Conservation (phyloP, 176 grass and related monocot species). For the Phoenix roebelenii region DNA sequence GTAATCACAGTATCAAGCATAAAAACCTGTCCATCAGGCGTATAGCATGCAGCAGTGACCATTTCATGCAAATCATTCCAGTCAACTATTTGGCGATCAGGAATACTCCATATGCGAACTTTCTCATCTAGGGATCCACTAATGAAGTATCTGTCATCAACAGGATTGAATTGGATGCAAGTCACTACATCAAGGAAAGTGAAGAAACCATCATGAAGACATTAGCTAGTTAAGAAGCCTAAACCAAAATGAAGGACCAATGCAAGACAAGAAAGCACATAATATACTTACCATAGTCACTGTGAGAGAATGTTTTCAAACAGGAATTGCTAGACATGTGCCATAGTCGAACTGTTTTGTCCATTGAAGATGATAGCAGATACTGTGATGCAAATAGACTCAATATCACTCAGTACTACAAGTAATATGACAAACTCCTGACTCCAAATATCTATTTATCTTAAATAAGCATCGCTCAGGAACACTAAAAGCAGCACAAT, state of each 20-base stretch:
- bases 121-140: conserved; percentile 94
- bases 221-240: neutral
- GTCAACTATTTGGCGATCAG: conserved; percentile 88
- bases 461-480: too few relatives aligned
- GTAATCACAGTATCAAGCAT: neutral
- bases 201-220: conserved; percentile 19
- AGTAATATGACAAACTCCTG: too few relatives aligned
- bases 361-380: conserved; percentile 98
- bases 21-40: conserved; percentile 89
- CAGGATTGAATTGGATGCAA: conserved; percentile 97
- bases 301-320: conserved; percentile 85
- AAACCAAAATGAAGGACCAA: too few relatives aligned
- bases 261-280: too few relatives aligned
- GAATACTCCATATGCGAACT: conserved; percentile 92
- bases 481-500: too few relatives aligned
- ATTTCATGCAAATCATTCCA: conserved; percentile 99
- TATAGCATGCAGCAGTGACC: conserved; percentile 88
- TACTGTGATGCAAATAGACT: conserved; percentile 29
- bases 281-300: conserved; percentile 65
- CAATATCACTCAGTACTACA: too few relatives aligned
- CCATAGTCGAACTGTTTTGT: conserved; percentile 97
- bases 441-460: too few relatives aligned
- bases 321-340: conserved; percentile 70
- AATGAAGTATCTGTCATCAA: conserved; percentile 96
- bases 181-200: conserved; percentile 54